Evolutionary conservation across 1,284 basidiomycete species (phyloP).

Genomic region (Macrocystidia cucumis): DNA sequence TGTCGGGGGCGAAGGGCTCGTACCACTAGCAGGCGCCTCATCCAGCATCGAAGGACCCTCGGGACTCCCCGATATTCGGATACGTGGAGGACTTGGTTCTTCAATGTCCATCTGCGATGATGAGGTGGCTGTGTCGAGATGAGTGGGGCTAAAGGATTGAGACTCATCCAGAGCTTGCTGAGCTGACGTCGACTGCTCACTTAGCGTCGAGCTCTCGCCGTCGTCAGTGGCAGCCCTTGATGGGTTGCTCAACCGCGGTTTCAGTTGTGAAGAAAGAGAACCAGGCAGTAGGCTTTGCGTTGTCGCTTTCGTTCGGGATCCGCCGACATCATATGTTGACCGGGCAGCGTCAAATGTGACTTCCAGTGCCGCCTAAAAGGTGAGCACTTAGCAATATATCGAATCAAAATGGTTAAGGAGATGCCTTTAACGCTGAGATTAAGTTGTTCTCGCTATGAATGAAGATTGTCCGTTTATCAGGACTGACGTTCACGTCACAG

Average conservation of each 20-base stretch:
- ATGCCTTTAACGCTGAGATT: conserved; percentile 72
- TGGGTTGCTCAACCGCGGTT: no score
- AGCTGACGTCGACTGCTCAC: no score
- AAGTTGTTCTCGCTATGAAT: conserved; percentile 85
- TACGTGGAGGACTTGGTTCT: no score
- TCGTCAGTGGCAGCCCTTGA: no score
- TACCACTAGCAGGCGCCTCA: no score
- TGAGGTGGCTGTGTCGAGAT: conserved; percentile 7
- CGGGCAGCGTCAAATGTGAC: conserved; percentile 55
- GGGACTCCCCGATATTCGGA: no score
- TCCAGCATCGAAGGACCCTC: no score
- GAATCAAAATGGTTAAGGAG: conserved; percentile 7
- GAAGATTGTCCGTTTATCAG: conserved; percentile 94
- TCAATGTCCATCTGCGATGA: conserved; percentile 2
- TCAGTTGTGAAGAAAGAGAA: no score
- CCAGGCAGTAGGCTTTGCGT: conserved; percentile 12
- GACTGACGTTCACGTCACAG: conserved; percentile 94
- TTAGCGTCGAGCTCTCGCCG: no score
- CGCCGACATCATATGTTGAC: conserved; percentile 59
- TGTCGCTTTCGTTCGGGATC: conserved; percentile 10
- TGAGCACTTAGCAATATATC: background rate
- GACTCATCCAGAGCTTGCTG: no score
- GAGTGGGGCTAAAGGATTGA: no score
- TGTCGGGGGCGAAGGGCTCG: no score
- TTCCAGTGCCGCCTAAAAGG: conserved; percentile 47